Evolutionary conservation across 1,284 basidiomycete genomes (phyloP), one percentile per base, ranked within the genome.

Genomic region (Fomitopsis pinicola): DNA sequence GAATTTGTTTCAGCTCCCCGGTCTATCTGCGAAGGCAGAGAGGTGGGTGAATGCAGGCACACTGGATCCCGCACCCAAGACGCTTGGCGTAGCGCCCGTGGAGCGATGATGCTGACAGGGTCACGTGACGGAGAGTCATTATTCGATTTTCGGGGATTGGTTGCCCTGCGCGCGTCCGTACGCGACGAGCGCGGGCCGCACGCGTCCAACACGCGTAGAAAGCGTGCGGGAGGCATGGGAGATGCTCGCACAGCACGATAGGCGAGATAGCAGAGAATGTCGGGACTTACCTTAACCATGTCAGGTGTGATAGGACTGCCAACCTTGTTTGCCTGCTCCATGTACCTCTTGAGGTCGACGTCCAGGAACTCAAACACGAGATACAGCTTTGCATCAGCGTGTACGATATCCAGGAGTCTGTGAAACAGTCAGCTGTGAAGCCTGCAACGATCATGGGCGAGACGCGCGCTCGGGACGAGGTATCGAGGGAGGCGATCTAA

Each of bases 301-400:
- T 91, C 90, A 35, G 82, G 78, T n/a, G 86, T 78, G 64, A 91
- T 84, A 35, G 89, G 88, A 65, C 88, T 88, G 62, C 88, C 81
- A 63, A 82, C 76, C 67, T 83, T 83, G 68, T 92, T 94, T 61
- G 87, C 85, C 52, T 85, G 88, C 75, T 98, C 97, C 87, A 98
- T 98, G 77, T 96, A 99, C 54, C 92, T 86, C 75, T 99, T 98
- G 68, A 99, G 78, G 77, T 99, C 97, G 59, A 95, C 88, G 72
- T 97, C 94, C 63, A 95, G 80, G 75, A 94, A 95, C 78, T 99
- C 97, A 73, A 97, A 98, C 53, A 99, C 97, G 66, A 99, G 88
- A 75, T 97, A 98, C 55, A 99, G 84, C 77, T 97, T 97, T 76
- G 94, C 90, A 76, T 99, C 97, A 19, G 93, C 92, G 75, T 99